A percentile compares a stretch with the other conserved stretches of the same genome.
These are phyloP conservation scores for Ceratorhiza oryzae-sativae DNA, from an alignment of 1,284 basidiomycete genomes.

Conservation along the genomic window DNA sequence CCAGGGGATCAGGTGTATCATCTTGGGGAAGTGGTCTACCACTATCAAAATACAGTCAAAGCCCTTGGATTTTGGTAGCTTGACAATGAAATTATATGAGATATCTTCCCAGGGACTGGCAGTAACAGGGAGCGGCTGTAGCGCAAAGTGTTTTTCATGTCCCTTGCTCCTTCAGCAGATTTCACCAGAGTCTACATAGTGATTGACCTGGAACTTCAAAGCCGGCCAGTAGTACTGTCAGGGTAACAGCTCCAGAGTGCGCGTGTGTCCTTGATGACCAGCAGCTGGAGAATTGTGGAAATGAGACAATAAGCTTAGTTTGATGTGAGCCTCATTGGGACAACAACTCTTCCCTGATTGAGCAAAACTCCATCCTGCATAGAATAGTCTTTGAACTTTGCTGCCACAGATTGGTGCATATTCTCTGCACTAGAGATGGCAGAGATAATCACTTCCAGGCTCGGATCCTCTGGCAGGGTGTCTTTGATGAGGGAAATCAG, in stretches of 20 bases:
- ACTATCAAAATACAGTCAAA: constrained; percentile 45
- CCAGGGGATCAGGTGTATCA: constrained; percentile 42
- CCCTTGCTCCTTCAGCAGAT: constrained; percentile 40
- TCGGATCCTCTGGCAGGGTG: background rate
- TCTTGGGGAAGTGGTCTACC: constrained; percentile 44
- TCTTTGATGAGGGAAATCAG: background rate
- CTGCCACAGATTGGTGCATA: background rate
- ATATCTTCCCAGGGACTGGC: constrained; percentile 42
- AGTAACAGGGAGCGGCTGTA: constrained; percentile 43
- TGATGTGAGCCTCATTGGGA: constrained; percentile 23
- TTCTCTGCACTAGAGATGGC: too few species aligned
- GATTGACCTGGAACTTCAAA: constrained; percentile 12
- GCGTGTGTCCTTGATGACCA: constrained; percentile 48
- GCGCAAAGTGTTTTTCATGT: constrained; percentile 23
- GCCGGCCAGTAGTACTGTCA: constrained; percentile 24
- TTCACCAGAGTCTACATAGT: constrained; percentile 22
- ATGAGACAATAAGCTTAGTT: background rate
- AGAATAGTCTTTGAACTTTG: background rate
- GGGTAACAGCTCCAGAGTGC: constrained; percentile 43
- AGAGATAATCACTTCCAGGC: background rate
- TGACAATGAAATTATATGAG: constrained; percentile 43
- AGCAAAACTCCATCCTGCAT: constrained; percentile 4
- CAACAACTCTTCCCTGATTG: constrained; percentile 22
- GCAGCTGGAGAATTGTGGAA: constrained; percentile 28
- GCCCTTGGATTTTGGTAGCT: constrained; percentile 41